Evolutionary conservation across 2,329 filamentous ascomycete genomes (phyloP).

Genomic region (Albophoma yamanashiensis): DNA sequence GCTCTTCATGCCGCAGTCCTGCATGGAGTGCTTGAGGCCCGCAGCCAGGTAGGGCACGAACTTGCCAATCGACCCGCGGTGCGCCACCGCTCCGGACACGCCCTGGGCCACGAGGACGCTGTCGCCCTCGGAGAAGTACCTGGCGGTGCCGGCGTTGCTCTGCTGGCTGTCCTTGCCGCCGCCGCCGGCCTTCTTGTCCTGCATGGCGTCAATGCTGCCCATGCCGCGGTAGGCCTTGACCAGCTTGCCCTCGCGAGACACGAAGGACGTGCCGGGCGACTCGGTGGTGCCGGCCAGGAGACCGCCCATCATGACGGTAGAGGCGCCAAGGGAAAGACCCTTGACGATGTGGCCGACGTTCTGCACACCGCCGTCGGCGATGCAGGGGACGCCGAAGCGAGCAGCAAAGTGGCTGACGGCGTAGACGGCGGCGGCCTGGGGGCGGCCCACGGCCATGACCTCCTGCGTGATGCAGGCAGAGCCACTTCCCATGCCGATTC

Average conservation of each 20-base stretch:
- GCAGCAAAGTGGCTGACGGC: conserved; percentile 83
- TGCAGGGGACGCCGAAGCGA: conserved; percentile 92
- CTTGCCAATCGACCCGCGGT: conserved; percentile 78
- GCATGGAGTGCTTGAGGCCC: conserved; percentile 92
- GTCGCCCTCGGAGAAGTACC: conserved; percentile 97
- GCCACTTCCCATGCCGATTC: conserved; percentile 97
- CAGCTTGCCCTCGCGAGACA: conserved; percentile 91
- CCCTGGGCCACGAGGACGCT: conserved; percentile 92
- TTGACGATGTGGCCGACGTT: conserved; percentile 99
- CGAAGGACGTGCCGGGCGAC: conserved; percentile 92
- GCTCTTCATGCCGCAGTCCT: conserved; percentile 85
- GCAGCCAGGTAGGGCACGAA: conserved; percentile 94
- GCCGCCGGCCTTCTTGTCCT: conserved; percentile 88
- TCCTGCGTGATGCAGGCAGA: conserved; percentile 98
- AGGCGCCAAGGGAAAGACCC: conserved; percentile 86
- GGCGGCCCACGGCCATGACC: conserved; percentile 97
- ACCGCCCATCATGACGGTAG: conserved; percentile 98
- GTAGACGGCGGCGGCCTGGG: conserved; percentile 88
- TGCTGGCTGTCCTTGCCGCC: conserved; percentile 63
- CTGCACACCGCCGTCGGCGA: conserved; percentile 95
- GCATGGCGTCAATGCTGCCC: conserved; percentile 98
- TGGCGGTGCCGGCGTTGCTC: conserved; percentile 89
- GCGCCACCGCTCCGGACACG: conserved; percentile 77
- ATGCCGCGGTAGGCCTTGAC: conserved; percentile 99
- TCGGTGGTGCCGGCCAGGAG: conserved; percentile 94